Conservation (phyloP, 2,329 filamentous ascomycete genomes). For the Aspergillus ochraceoroseus region DNA sequence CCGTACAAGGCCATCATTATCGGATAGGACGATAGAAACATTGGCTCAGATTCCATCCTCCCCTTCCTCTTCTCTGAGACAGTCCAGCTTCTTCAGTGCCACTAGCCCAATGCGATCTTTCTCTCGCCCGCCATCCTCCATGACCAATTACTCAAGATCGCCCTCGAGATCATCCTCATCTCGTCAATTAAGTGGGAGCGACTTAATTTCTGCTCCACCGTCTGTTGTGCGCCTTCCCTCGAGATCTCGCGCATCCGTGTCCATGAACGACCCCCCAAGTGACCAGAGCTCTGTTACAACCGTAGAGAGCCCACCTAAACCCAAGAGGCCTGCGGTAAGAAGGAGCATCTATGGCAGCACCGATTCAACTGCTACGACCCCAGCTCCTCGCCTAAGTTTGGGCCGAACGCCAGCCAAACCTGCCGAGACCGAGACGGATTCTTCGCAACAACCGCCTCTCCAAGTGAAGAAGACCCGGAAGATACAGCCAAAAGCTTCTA, state of each 20-base stretch:
- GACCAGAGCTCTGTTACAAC: conserved; percentile 15
- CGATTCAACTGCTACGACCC: conserved; percentile 45
- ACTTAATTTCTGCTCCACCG: conserved; percentile 41
- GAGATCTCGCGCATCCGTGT: conserved; percentile 29
- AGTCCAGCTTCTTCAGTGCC: conserved; percentile 67
- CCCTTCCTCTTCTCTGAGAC: conserved; percentile 61
- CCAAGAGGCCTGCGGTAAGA: conserved; percentile 23
- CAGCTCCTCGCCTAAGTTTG: conserved; percentile 52
- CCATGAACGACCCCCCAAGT: conserved; percentile 17
- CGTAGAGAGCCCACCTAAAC: conserved; percentile 25
- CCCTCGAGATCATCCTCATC: conserved; percentile 43
- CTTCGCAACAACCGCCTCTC: conserved; percentile 32
- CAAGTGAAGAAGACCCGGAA: conserved; percentile 41
- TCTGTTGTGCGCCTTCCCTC: conserved; percentile 35
- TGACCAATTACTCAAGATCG: conserved; percentile 47
- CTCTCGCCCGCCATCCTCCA: conserved; percentile 58
- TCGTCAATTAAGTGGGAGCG: conserved; percentile 51
- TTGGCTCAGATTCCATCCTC: conserved; percentile 73
- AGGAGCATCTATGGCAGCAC: conserved; percentile 36
- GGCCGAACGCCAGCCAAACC: conserved; percentile 55
- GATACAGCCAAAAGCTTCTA: conserved; percentile 29
- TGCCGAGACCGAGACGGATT: conserved; percentile 35
- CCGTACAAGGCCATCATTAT: conserved; percentile 46
- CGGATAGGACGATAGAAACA: conserved; percentile 82
- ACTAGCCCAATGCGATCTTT: conserved; percentile 59